Base-by-base conservation (phyloP, 2,329 filamentous ascomycete genomes). In the Botrytis galanthina region DNA sequence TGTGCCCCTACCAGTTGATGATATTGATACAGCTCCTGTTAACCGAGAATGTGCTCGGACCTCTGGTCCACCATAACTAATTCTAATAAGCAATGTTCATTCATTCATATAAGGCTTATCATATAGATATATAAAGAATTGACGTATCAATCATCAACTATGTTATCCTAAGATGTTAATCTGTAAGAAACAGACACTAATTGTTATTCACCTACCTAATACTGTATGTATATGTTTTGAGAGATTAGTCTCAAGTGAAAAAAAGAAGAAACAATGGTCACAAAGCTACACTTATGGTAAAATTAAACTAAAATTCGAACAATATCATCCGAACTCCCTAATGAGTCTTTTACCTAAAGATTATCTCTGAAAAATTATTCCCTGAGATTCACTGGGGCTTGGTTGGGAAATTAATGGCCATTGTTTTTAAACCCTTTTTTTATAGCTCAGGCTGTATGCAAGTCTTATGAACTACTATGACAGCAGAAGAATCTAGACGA, bases 361-460 rank as follows among this genome's bases (percentile, higher is more conserved):
- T 54, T 16, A 4, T 54, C 12, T n/a, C 0, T n/a, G n/a, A 4
- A 54, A 54, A 26, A 14, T 51, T n/a, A 42, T 42, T 4, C 14
- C 26, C 6, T 51, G 46, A n/a, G 12, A n/a, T 54, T 54, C 2
- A 16, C n/a, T n/a, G 12, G 5, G 16, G 48, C 26, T 16, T 54
- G n/a, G 0, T n/a, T 4, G 0, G 12, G 5, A n/a, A n/a, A 0
- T 7, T 3, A n/a, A 51, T n/a, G 48, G 16, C 3, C 26, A 54
- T 54, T 12, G 1, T 7, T 12, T 6, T 10, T 6, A n/a, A n/a
- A n/a, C 2, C 48, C 5, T 39, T 39, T 39, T 12, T 39, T 8
- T 12, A 1, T 1, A n/a, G 48, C 2, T 54, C 26, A n/a, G 48
- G 5, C 12, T 54, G 26, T 16, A n/a, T 51, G 26, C 46, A 48